Percentiles rank a stretch among this genome's conserved stretches.
Conservation (phyloP, 108 stramenopile species). For the Stephanodiscus minutulus region DNA sequence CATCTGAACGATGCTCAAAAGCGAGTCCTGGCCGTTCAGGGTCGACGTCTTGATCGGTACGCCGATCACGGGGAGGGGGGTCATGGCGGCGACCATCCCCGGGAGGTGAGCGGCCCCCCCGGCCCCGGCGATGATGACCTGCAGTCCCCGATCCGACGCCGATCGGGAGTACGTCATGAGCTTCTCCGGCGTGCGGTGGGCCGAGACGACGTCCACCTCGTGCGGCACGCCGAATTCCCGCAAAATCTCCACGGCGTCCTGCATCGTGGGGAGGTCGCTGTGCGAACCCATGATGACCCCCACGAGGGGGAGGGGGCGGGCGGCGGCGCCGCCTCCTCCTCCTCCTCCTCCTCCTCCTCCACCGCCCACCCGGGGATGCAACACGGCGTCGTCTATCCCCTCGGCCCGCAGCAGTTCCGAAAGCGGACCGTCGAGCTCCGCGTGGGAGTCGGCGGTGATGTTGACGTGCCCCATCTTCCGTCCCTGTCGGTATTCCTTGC, state of each 20-base stretch:
- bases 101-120: slow-evolving; percentile 99
- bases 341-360: too few relatives aligned
- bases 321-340: slow-evolving; percentile 27
- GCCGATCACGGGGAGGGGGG: slow-evolving; percentile 96
- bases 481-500: slow-evolving; percentile 90
- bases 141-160: slow-evolving; percentile 88
- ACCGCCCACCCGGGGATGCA: slow-evolving; percentile 54
- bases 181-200: slow-evolving; percentile 97
- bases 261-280: slow-evolving; percentile 97
- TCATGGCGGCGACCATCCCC: slow-evolving; percentile 98
- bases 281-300: slow-evolving; percentile 99
- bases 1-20: slow-evolving; percentile 99
- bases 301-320: slow-evolving; percentile 75
- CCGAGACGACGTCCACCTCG: slow-evolving; percentile 98
- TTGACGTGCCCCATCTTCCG: slow-evolving; percentile 99
- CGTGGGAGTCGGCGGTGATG: slow-evolving; percentile 84
- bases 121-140: slow-evolving; percentile 96
- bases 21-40: slow-evolving; percentile 95
- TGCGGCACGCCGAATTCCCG: slow-evolving; percentile 88
- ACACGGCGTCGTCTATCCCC: slow-evolving; percentile 59
- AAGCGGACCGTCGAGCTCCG: slow-evolving; percentile 64
- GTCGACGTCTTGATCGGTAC: slow-evolving; percentile 98
- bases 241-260: slow-evolving; percentile 87
- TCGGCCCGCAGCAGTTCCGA: slow-evolving; percentile 63
- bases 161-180: slow-evolving; percentile 88